Conservation (phyloP, 352 stramenopile genomes). For the Pythium angustatum region DNA sequence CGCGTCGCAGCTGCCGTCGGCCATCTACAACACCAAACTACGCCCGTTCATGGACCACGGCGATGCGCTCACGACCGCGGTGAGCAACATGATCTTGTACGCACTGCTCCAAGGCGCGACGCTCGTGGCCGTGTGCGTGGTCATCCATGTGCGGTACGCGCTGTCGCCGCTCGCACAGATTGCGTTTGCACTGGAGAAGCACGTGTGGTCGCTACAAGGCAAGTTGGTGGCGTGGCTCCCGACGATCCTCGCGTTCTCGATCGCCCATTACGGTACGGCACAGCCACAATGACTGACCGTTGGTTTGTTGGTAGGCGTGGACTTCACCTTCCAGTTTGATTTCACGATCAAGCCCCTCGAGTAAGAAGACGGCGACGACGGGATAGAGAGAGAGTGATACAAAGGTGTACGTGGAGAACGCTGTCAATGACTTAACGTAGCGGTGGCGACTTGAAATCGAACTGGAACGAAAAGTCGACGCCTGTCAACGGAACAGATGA, state of each 20-base stretch:
- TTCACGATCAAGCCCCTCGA: too few relatives aligned
- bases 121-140: not conserved
- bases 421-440: not conserved
- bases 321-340: too few relatives aligned
- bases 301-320: too few relatives aligned
- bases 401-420: not conserved
- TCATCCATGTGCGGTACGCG: constrained; percentile 8
- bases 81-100: constrained; percentile 7
- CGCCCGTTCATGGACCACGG: constrained; percentile 40
- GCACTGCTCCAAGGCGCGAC: not conserved
- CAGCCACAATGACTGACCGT: too few relatives aligned
- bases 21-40: constrained; percentile 54
- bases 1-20: constrained; percentile 17
- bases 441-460: not conserved
- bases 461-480: constrained; percentile 1
- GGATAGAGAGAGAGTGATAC: not conserved
- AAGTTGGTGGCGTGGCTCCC: constrained; percentile 22
- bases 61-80: constrained; percentile 45
- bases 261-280: constrained; percentile 26
- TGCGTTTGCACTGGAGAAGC: constrained; percentile 16
- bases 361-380: too few relatives aligned
- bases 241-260: constrained; percentile 18
- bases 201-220: constrained; percentile 19
- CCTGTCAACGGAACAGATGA: not conserved
- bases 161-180: constrained; percentile 18